phyloP scores from a whole-genome alignment of 441 rosid genomes.

The Flueggea neowawraea region DNA sequence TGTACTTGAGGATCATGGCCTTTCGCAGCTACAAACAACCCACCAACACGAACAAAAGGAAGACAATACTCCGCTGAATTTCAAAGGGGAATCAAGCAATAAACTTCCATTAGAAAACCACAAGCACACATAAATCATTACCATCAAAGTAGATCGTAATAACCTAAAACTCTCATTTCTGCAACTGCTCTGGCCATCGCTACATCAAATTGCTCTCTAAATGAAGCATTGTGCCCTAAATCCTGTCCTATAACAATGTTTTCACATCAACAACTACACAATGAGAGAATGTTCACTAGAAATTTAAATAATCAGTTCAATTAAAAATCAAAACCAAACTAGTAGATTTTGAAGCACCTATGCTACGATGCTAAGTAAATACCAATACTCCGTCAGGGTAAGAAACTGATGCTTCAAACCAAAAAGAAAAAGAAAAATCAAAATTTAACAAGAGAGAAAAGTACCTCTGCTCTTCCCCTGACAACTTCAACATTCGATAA shows the following conservation, averaged over 20 bases:
- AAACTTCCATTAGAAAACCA: slow-evolving; percentile 1
- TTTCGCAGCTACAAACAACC: slow-evolving; percentile 94
- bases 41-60: slow-evolving; percentile 91
- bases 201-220: slow-evolving; percentile 85
- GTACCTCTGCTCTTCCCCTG: slow-evolving; percentile 95
- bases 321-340: too few relatives aligned
- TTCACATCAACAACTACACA: background rate
- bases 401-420: slow-evolving; percentile 1
- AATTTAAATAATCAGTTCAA: too few relatives aligned
- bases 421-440: background rate
- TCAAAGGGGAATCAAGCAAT: slow-evolving; percentile 17
- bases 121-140: background rate
- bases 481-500: slow-evolving; percentile 65
- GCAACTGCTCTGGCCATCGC: slow-evolving; percentile 98
- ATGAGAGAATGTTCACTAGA: too few relatives aligned
- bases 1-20: slow-evolving; percentile 85
- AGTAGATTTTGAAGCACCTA: too few relatives aligned
- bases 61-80: slow-evolving; percentile 89
- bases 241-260: slow-evolving; percentile 56
- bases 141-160: background rate
- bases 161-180: slow-evolving; percentile 93
- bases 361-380: too few relatives aligned
- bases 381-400: background rate
- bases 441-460: background rate
- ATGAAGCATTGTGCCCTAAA: slow-evolving; percentile 52